These are phyloP conservation scores for Leccinum discolor DNA, from an alignment of 1,284 basidiomycete genomes.

Conservation along the genomic window DNA sequence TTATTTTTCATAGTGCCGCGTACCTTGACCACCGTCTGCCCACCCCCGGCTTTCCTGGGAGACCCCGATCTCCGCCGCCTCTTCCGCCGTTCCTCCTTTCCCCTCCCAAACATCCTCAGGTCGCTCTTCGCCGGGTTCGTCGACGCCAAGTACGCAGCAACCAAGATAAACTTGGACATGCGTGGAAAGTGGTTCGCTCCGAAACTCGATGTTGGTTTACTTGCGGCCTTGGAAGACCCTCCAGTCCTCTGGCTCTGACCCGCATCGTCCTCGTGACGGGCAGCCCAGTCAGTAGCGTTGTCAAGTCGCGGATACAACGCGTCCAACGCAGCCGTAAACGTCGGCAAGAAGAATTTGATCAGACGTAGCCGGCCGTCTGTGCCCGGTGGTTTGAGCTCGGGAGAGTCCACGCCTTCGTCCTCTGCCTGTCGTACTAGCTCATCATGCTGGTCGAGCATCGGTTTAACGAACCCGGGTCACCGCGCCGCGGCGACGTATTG, in stretches of 20 bases:
- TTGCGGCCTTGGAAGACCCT: constrained; percentile 4
- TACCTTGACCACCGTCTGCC: constrained; percentile 48
- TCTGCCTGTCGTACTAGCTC: constrained; percentile 19
- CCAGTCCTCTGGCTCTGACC: background rate
- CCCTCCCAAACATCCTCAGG: constrained; percentile 49
- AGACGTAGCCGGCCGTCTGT: constrained; percentile 67
- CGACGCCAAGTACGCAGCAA: constrained; percentile 85
- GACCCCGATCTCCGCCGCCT: constrained; percentile 48
- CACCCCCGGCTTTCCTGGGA: constrained; percentile 34
- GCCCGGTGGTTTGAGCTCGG: constrained; percentile 38
- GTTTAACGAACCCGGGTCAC: constrained; percentile 79
- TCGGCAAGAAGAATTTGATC: constrained; percentile 57
- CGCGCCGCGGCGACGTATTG: constrained; percentile 76
- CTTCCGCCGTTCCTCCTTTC: constrained; percentile 61
- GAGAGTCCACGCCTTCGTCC: constrained; percentile 28
- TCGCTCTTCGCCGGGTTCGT: constrained; percentile 87
- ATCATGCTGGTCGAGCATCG: constrained; percentile 57
- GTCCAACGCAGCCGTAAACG: constrained; percentile 61
- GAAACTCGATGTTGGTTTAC: constrained; percentile 16
- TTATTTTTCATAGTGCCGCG: background rate
- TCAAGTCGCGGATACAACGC: constrained; percentile 64
- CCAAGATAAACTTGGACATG: constrained; percentile 74
- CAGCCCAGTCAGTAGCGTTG: constrained; percentile 62
- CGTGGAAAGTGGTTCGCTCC: constrained; percentile 42
- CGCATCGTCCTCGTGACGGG: constrained; percentile 40